Conservation (phyloP, 768 basidiomycete genomes). For the Cyathus striatus region DNA sequence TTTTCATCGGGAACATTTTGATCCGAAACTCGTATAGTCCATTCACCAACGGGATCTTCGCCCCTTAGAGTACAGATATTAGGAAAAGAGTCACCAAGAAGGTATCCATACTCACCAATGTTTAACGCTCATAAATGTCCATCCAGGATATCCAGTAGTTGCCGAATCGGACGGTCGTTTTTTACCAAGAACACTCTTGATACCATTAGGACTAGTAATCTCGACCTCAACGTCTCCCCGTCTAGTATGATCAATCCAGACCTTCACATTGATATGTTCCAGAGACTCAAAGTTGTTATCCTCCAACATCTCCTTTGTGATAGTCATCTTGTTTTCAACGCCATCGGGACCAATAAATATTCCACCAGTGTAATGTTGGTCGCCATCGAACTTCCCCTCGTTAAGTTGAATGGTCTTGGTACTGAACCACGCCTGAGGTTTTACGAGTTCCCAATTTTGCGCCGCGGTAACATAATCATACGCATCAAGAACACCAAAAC, state of each 20-base stretch:
- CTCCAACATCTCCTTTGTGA: conserved; percentile 62
- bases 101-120: conserved; percentile 70
- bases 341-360: conserved; percentile 62
- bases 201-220: conserved; percentile 76
- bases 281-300: conserved; percentile 79
- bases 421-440: conserved; percentile 90
- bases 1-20: conserved; percentile 47
- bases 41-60: conserved; percentile 84
- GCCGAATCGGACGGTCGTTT: conserved; percentile 62
- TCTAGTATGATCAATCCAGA: conserved; percentile 86
- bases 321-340: conserved; percentile 53
- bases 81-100: conserved; percentile 3
- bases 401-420: conserved; percentile 66
- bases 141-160: conserved; percentile 76
- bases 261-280: conserved; percentile 89
- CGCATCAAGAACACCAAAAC: conserved; percentile 86
- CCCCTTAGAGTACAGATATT: conserved; percentile 56
- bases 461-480: conserved; percentile 79
- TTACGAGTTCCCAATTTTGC: conserved; percentile 78
- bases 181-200: conserved; percentile 80
- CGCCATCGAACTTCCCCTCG: conserved; percentile 50
- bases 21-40: conserved; percentile 87
- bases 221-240: conserved; percentile 95
- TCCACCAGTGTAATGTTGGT: conserved; percentile 57
- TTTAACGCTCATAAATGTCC: conserved; percentile 98